Base-by-base conservation (phyloP, 768 basidiomycete species). In the Collybiopsis confluens region DNA sequence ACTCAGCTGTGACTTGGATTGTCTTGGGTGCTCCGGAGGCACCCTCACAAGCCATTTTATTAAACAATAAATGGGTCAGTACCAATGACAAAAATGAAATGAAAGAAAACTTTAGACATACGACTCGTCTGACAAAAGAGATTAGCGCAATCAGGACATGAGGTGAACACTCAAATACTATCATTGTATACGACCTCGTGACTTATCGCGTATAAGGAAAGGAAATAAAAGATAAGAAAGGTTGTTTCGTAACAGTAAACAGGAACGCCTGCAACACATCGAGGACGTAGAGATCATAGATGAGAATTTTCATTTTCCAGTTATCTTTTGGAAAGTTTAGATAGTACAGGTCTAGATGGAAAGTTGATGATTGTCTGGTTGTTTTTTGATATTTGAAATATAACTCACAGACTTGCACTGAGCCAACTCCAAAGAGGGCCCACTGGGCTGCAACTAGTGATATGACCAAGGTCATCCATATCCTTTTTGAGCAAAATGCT, bases 11-110 rank as follows among this genome's bases (percentile, higher is more conserved):
- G n/a, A 62, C 59, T 13, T 54, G 37, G 30, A 64, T 53, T 3
- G 55, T 56, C 37, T 41, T 38, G 0, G 63, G 63, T 11, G 63
- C 63, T 7, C 55, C 56, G 9, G 59, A 41, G 16, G 61, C 60
- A 1, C 51, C 56, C 41, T 64, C 61, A 37, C 63, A 64, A 1
- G 61, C 59, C 63, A 64, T 62, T 56, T 58, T 54, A 2, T 59
- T 62, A 35, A 21, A 33, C 11, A 20, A 45, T 3, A 28, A 30
- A 24, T 27, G 44, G 26, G 20, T 20, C 23, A 43, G n/a, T 3
- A 53, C 35, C n/a, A n/a, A n/a, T n/a, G n/a, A n/a, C n/a, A n/a
- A 37, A 20, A 35, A 27, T 4, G 26, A 9, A 20, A n/a, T n/a
- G n/a, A n/a, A n/a, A 11, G 11, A 16, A 36, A 21, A 16, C 7